phyloP scores from a whole-genome alignment of 768 basidiomycete species.

The Tylopilus sp. region DNA sequence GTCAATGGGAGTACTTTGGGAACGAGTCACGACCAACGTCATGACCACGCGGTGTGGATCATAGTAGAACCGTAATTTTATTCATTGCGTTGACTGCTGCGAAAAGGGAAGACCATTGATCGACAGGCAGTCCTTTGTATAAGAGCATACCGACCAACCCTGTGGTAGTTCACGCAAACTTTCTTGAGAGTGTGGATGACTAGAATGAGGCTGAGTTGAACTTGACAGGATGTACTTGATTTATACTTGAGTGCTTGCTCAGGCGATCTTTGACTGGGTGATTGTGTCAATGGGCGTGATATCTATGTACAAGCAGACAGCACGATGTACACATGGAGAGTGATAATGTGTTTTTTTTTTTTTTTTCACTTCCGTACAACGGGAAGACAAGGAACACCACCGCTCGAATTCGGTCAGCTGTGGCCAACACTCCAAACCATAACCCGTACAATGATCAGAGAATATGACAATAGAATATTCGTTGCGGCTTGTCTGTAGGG shows the following conservation, averaged over 20 bases:
- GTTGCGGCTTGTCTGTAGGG: constrained; percentile 5
- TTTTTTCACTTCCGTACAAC: constrained; percentile 17
- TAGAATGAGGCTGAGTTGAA: background rate
- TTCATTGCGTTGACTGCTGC: constrained; percentile 8
- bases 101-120: background rate
- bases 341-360: background rate
- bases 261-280: background rate
- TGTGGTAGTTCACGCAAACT: background rate
- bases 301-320: constrained; percentile 13
- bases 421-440: constrained; percentile 9
- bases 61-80: background rate
- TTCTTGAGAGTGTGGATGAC: background rate
- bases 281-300: background rate
- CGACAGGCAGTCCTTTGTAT: background rate
- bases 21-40: constrained; percentile 44
- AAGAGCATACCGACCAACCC: background rate
- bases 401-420: constrained; percentile 9
- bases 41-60: constrained; percentile 10
- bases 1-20: constrained; percentile 87
- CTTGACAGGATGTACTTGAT: background rate
- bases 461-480: constrained; percentile 2
- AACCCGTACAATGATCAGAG: constrained; percentile 9
- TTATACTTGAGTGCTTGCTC: background rate
- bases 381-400: constrained; percentile 5
- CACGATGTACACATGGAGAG: constrained; percentile 7